Percentiles rank a stretch among this genome's conserved stretches.
These are phyloP conservation scores for Pichia sp. DNA, from an alignment of 1,139 yeast species.

Conservation along the genomic window DNA sequence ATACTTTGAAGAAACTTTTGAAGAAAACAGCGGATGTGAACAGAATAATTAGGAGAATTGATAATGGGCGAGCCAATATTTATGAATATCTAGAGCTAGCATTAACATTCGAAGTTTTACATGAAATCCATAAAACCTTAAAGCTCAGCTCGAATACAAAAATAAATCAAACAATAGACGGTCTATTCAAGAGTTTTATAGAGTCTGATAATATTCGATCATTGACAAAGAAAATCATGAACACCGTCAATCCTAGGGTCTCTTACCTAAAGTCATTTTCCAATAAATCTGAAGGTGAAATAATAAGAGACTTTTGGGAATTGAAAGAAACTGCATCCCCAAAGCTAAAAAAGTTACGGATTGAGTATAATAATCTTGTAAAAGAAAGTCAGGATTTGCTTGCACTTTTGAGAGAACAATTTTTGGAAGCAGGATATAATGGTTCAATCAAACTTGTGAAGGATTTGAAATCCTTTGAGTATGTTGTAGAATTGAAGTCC, in stretches of 20 bases:
- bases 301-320: conserved; percentile 22
- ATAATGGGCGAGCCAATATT: conserved; percentile 24
- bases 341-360: conserved; percentile 20
- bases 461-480: conserved; percentile 23
- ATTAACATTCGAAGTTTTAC: conserved; percentile 20
- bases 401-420: conserved; percentile 20
- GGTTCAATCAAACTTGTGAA: conserved; percentile 20
- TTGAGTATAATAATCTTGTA: conserved; percentile 29
- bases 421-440: conserved; percentile 23
- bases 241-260: conserved; percentile 21
- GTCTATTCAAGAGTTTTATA: conserved; percentile 19
- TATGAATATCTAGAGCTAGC: conserved; percentile 26
- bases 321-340: conserved; percentile 19
- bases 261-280: conserved; percentile 14
- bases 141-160: conserved; percentile 3
- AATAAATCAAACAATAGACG: conserved; percentile 10
- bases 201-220: conserved; percentile 12
- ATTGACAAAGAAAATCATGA: conserved; percentile 18
- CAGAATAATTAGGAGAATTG: conserved; percentile 45
- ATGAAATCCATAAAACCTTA: conserved; percentile 17
- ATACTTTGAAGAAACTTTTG: conserved; percentile 29
- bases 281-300: conserved; percentile 20
- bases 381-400: conserved; percentile 26
- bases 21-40: conserved; percentile 42
- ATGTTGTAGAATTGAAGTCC: conserved; percentile 24